These are phyloP conservation scores for Gastrolobium bilobum DNA, from an alignment of 306 rosid genomes.

Conservation along the genomic window DNA sequence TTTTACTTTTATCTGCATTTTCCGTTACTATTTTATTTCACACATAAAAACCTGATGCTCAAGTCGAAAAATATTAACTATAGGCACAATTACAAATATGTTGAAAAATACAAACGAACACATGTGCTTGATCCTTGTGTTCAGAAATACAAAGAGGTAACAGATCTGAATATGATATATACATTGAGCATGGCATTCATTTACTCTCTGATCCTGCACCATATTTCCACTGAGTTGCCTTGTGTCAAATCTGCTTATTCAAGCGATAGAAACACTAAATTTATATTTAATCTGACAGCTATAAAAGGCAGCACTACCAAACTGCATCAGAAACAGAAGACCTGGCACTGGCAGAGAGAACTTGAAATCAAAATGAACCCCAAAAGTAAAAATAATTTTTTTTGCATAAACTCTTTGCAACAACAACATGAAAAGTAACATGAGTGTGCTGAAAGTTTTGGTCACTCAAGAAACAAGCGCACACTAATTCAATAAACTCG, in stretches of 20 bases:
- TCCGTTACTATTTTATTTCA: not conserved
- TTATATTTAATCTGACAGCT: slow-evolving; percentile 13
- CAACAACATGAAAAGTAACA: slow-evolving; percentile 41
- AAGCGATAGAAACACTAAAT: slow-evolving; percentile 9
- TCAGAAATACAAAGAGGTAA: slow-evolving; percentile 35
- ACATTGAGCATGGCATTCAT: slow-evolving; percentile 23
- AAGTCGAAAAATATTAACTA: not conserved
- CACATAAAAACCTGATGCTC: not conserved
- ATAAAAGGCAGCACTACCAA: slow-evolving; percentile 6
- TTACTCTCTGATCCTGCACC: slow-evolving; percentile 1
- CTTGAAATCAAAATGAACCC: slow-evolving; percentile 32
- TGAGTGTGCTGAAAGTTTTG: slow-evolving; percentile 25
- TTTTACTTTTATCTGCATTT: not conserved
- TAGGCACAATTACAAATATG: not conserved
- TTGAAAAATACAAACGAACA: slow-evolving; percentile 12
- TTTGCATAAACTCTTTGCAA: slow-evolving; percentile 7
- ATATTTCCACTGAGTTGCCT: slow-evolving; percentile 11
- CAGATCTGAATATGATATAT: not conserved
- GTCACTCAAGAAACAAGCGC: slow-evolving; percentile 17
- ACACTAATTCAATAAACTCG: slow-evolving; percentile 9
- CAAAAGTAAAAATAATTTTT: not conserved
- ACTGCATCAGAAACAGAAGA: slow-evolving; percentile 6
- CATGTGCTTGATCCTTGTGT: not conserved
- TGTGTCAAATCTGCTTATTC: slow-evolving; percentile 12
- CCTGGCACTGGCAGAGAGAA: not conserved